Evolutionary conservation across 768 basidiomycete species (phyloP).

Genomic region (Rhizopogon vinicolor): DNA sequence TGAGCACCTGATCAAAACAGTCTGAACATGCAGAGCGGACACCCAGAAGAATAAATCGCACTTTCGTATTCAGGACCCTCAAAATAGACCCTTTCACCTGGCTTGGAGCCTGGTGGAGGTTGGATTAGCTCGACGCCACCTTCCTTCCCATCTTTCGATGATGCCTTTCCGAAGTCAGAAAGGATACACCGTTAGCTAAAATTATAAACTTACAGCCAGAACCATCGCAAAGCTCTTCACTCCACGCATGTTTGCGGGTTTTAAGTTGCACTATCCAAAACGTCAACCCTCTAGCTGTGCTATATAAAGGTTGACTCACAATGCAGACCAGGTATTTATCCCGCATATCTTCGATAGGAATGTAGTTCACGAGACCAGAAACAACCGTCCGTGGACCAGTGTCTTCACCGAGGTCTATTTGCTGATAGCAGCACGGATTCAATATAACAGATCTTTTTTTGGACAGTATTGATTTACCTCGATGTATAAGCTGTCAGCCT

Average conservation of each 20-base stretch:
- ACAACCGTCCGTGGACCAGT: constrained; percentile 94
- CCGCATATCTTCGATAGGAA: constrained; percentile 91
- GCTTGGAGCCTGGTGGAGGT: constrained; percentile 80
- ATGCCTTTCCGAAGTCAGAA: constrained; percentile 50
- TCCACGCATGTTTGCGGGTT: constrained; percentile 95
- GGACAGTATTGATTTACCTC: constrained; percentile 48
- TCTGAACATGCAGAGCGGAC: not conserved
- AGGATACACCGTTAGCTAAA: not conserved
- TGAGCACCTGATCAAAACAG: constrained; percentile 38
- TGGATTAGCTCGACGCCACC: constrained; percentile 88
- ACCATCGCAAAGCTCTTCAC: constrained; percentile 99
- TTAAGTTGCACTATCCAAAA: constrained; percentile 72
- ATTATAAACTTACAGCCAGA: constrained; percentile 54
- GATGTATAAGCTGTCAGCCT: constrained; percentile 96
- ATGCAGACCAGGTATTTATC: constrained; percentile 81
- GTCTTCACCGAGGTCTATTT: constrained; percentile 96
- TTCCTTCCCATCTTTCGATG: constrained; percentile 86
- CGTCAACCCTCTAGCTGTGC: not conserved
- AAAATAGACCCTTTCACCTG: constrained; percentile 93
- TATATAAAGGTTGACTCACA: constrained; percentile 36
- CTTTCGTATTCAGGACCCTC: constrained; percentile 86
- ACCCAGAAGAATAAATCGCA: constrained; percentile 27
- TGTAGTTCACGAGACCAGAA: constrained; percentile 94
- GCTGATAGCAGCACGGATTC: constrained; percentile 38
- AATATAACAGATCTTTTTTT: not conserved